A percentile compares a stretch with the other conserved stretches of the same genome.
Evolutionary conservation across 1,284 basidiomycete species (phyloP).

Genomic region (Taiwanofungus camphoratus): DNA sequence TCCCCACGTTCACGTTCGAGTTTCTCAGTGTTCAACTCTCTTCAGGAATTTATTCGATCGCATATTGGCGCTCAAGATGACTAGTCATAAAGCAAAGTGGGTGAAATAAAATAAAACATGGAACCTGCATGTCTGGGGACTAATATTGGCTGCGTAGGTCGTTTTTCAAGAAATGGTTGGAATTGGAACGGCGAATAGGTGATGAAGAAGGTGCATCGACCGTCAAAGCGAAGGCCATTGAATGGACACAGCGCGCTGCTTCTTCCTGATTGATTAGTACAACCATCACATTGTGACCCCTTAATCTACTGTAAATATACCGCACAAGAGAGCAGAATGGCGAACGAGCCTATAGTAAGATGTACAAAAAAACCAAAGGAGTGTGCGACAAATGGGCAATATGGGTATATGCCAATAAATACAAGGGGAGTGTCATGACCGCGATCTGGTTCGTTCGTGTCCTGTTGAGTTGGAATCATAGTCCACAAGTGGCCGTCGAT

Average conservation of each 20-base stretch:
- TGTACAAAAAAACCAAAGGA: constrained; percentile 48
- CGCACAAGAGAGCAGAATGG: constrained; percentile 24
- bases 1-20: neutral
- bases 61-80: constrained; percentile 80
- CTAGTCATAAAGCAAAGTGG: constrained; percentile 91
- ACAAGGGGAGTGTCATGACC: constrained; percentile 47
- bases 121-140: neutral
- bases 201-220: constrained; percentile 77
- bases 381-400: constrained; percentile 30
- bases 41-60: constrained; percentile 80
- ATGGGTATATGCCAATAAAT: constrained; percentile 31
- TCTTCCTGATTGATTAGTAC: constrained; percentile 26
- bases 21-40: neutral
- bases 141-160: constrained; percentile 39
- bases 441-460: constrained; percentile 57
- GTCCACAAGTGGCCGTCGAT: constrained; percentile 63
- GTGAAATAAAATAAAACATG: no score
- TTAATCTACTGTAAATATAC: constrained; percentile 11
- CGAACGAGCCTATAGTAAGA: constrained; percentile 34
- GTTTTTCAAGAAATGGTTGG: constrained; percentile 98
- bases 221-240: constrained; percentile 86
- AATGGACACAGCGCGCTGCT: constrained; percentile 71
- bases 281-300: constrained; percentile 9
- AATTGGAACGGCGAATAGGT: constrained; percentile 82
- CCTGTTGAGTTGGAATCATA: constrained; percentile 46